Conservation (phyloP, 106 monocot genomes). For the Dioscorea zingiberensis region DNA sequence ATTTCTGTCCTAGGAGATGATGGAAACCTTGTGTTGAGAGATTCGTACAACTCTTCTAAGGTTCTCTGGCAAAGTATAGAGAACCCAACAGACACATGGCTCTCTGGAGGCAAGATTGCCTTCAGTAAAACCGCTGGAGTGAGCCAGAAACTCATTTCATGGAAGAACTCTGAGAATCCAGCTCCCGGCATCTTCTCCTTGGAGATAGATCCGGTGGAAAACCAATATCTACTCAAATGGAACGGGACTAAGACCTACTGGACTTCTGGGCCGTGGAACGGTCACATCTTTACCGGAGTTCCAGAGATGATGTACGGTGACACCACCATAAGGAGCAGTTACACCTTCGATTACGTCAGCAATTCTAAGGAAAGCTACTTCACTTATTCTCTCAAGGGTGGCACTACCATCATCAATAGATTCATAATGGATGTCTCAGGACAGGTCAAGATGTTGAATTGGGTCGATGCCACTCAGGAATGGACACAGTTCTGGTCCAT, state of each 20-base stretch:
- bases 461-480: slow-evolving; percentile 8
- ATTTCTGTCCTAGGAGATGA: too few relatives aligned
- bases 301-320: slow-evolving; percentile 23
- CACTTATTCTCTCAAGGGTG: slow-evolving; percentile 23
- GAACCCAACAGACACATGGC: slow-evolving; percentile 34
- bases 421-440: too few relatives aligned
- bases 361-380: slow-evolving; percentile 32
- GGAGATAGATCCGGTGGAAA: too few relatives aligned
- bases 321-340: slow-evolving; percentile 7
- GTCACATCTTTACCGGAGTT: slow-evolving; percentile 4
- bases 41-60: too few relatives aligned
- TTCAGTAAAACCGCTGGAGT: slow-evolving; percentile 22
- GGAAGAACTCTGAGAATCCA: too few relatives aligned
- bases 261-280: slow-evolving; percentile 39
- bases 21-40: too few relatives aligned
- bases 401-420: too few relatives aligned
- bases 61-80: too few relatives aligned
- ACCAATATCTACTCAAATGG: slow-evolving; percentile 22
- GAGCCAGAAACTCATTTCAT: too few relatives aligned
- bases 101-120: slow-evolving; percentile 36
- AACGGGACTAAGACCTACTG: slow-evolving; percentile 17
- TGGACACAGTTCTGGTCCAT: slow-evolving; percentile 21
- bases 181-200: too few relatives aligned
- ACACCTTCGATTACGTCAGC: slow-evolving; percentile 10
- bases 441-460: slow-evolving; percentile 29